Base-by-base conservation (phyloP, 1,284 basidiomycete genomes). In the Taiwanofungus camphoratus region DNA sequence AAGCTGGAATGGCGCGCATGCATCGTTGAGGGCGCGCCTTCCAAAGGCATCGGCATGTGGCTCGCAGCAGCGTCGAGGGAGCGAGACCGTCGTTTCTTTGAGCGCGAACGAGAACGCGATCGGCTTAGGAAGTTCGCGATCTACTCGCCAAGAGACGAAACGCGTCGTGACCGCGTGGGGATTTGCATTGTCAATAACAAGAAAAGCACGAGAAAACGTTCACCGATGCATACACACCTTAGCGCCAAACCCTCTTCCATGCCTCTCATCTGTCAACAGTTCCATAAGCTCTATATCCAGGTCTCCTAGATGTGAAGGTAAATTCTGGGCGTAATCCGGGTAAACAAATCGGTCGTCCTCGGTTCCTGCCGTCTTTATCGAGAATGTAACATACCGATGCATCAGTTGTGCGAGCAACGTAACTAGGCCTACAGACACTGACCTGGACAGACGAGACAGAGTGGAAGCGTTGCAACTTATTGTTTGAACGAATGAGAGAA, bases 111-210 rank as follows among this genome's bases (percentile, higher is more conserved):
- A 5, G 63, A 64, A 38, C 55, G 59, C 29, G 64, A 66, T 32
- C 60, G 60, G 42, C 51, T 61, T 33, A 65, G 52, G 46, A 65
- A 63, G 36, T 60, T 56, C 41, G 58, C 63, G 41, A 66, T 60
- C 64, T 66, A 45, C 33, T 20, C 26, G 27, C 22, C 27, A 26
- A 11, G 36, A 29, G 18, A 30, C 36, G 21, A 35, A 42, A 41
- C 46, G 44, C 36, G 44, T 49, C 26, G 36, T 31, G 21, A 42
- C 37, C 40, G 50, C 35, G 38, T 32, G 33, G 35, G 38, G 24
- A 16, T 45, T 38, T 46, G 49, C 50, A 49, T 52, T 50, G 44
- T 16, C 39, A 30, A 47, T 48, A 51, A 45, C 38, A 37, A 47
- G 24, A 42, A 33, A 18, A 31, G 37, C 30, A 23, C 27, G 13